Evolutionary conservation across 1,284 basidiomycete genomes (phyloP).

Genomic region (Ceratobasidium sp.): DNA sequence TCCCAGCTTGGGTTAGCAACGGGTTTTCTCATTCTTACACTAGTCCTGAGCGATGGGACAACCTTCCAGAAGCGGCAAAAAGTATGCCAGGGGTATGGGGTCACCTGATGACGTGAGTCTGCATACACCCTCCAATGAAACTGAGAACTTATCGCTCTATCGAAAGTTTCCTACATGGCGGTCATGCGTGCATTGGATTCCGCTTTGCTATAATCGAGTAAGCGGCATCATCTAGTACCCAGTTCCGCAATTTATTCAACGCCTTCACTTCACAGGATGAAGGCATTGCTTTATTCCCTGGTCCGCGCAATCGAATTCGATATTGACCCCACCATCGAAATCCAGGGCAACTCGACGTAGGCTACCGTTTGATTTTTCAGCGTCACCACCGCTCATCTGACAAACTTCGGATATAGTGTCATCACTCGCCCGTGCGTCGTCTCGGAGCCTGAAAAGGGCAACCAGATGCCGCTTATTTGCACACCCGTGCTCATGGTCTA

Average conservation of each 20-base stretch:
- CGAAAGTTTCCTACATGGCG: conserved; percentile 27
- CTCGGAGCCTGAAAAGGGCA: conserved; percentile 44
- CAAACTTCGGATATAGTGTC: background rate
- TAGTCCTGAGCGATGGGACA: conserved; percentile 70
- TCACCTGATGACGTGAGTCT: conserved; percentile 66
- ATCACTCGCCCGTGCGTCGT: conserved; percentile 42
- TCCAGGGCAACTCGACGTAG: conserved; percentile 33
- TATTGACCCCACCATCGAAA: conserved; percentile 47
- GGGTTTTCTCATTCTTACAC: conserved; percentile 53
- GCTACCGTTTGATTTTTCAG: background rate
- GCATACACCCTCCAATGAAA: conserved; percentile 49
- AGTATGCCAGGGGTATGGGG: conserved; percentile 71
- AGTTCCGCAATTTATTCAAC: background rate
- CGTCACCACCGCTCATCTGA: background rate
- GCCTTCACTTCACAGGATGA: conserved; percentile 50
- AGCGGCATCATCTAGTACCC: background rate
- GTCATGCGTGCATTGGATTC: conserved; percentile 45
- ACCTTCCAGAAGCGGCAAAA: conserved; percentile 61
- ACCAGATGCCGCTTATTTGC: conserved; percentile 46
- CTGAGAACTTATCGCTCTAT: background rate
- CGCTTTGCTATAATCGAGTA: conserved; percentile 47
- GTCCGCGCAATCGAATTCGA: conserved; percentile 51
- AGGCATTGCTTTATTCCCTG: conserved; percentile 52
- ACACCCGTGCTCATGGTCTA: background rate
- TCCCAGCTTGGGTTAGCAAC: conserved; percentile 52